Base-by-base conservation (phyloP, 2,329 filamentous ascomycete species). In the Hymenoscyphus salicellus region DNA sequence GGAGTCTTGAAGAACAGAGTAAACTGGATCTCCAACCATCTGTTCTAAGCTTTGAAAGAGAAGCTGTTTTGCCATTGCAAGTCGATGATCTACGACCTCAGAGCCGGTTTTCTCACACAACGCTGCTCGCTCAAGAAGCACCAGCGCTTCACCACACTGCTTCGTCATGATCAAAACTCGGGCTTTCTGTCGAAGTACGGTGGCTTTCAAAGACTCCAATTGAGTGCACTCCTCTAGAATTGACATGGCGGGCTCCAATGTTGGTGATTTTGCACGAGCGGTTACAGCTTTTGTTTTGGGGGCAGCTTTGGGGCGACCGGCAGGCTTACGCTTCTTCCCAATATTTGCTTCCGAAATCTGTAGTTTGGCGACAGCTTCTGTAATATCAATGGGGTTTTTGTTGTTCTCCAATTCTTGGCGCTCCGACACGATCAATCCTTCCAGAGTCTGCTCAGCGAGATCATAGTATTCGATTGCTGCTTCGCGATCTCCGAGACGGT, bases 1-100 rank as follows among this genome's bases (percentile, higher is more conserved):
- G 0, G 95, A 97, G 72, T 99, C 95, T 56, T 94, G 91, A 17
- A 98, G 84, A 10, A 94, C 90, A 20, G 92, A 96, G 76, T 94
- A 96, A 3, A 95, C 89, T 2, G 93, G 89, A 76, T 97, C 91
- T 4, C 85, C 84, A 14, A 88, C 84, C 80, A 97, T 91, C 72
- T 89, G 84, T 57, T 89, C 86, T 71, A 90, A 82, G 67, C 88
- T 90, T 75, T 89, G 84, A 17, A 86, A 83, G 65, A 92, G 81
- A 55, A 90, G 83, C 56, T 89, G 86, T 62, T 86, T 86, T 23
- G 90, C 91, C 64, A 85, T 86, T 11, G 86, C 82, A 62, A 91
- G 82, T 46, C 87, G 84, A 64, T 86, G 78, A 46, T 79, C 70
- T 26, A 80, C 75, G 23, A 80, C 68, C 70, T 84, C 74, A 70